Percentiles rank a stretch among this genome's conserved stretches.
Evolutionary conservation across 768 basidiomycete genomes (phyloP).

Genomic region (Rhizopogon sp.): DNA sequence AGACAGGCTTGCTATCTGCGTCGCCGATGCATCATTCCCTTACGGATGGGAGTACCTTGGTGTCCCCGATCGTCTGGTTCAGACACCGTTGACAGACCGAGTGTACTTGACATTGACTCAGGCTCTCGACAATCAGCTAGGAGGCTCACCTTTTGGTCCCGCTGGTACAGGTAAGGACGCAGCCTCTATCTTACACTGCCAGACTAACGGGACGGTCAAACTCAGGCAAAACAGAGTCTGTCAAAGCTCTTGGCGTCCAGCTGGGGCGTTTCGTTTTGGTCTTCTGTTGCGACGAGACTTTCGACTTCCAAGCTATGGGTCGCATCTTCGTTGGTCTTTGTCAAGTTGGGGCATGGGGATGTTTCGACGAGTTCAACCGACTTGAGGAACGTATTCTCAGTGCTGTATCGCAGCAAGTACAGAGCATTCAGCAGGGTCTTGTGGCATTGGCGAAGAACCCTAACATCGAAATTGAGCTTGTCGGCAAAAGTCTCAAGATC

Average conservation of each 20-base stretch:
- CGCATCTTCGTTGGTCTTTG: conserved; percentile 98
- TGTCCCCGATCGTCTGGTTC: conserved; percentile 93
- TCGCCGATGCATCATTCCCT: conserved; percentile 89
- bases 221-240: conserved; percentile 95
- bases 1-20: conserved; percentile 73
- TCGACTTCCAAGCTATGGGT: conserved; percentile 99
- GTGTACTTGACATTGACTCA: conserved; percentile 97
- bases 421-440: conserved; percentile 95
- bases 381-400: conserved; percentile 96
- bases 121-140: conserved; percentile 90
- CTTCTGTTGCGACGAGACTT: conserved; percentile 99
- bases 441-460: conserved; percentile 80
- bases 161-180: conserved; percentile 79
- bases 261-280: conserved; percentile 98
- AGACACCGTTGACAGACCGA: conserved; percentile 95
- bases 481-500: conserved; percentile 90
- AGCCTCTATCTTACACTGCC: not conserved
- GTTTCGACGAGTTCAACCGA: conserved; percentile 97
- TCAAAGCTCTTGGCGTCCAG: conserved; percentile 96
- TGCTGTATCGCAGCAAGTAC: conserved; percentile 98
- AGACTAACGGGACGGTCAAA: conserved; percentile 5
- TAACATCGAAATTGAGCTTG: conserved; percentile 88
- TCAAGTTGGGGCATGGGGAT: conserved; percentile 99
- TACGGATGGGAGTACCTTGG: conserved; percentile 99
- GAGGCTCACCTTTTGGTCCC: conserved; percentile 96